Evolutionary conservation across 305 asterid genomes (phyloP), one percentile per base, ranked within the genome.

Genomic region (Rubia occidens): DNA sequence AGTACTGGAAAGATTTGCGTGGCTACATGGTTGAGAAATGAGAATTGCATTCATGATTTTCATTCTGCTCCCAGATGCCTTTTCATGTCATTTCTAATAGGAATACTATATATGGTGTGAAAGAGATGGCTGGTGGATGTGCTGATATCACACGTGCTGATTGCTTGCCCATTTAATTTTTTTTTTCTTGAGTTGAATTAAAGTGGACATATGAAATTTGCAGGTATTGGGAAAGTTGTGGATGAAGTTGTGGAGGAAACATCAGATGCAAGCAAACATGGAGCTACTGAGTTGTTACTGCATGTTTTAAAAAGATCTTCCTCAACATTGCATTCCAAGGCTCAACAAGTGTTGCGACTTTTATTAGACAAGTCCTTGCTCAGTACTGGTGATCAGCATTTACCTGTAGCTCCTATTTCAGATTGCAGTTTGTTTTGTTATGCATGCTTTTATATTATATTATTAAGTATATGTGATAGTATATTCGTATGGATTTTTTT

Each of bases 261-360:
- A 78, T 79, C 83, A 10, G 87, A 80, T 60, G 74, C 77, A 53
- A 85, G 88, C 78, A 88, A 80, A 78, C 85, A 84, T 39, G 91
- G 89, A 44, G 86, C 78, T 74, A 82, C 89, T 78, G 82, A 85
- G 62, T 79, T 94, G 69, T 71, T 91, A 67, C 83, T 87, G 77
- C 82, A 89, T 84, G 82, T 75, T 62, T 66, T 94, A 87, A 85
- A 93, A 78, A 88, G 84, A 71, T 78, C 87, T n/a, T 70, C 95
- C 21, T 84, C 95, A 75, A 84, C 80, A 80, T 83, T 94, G 77
- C 97, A 91, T 84, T 94, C 96, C 35, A 83, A 79, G 82, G 84
- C 88, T 45, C 83, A 75, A 74, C 76, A 65, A 65, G 76, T 88
- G 29, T 68, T 94, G 74, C 82, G 77, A 21, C 78, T 87, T 40